These are phyloP conservation scores for Fusarium musae DNA, from an alignment of 2,329 filamentous ascomycete genomes.

Conservation along the genomic window DNA sequence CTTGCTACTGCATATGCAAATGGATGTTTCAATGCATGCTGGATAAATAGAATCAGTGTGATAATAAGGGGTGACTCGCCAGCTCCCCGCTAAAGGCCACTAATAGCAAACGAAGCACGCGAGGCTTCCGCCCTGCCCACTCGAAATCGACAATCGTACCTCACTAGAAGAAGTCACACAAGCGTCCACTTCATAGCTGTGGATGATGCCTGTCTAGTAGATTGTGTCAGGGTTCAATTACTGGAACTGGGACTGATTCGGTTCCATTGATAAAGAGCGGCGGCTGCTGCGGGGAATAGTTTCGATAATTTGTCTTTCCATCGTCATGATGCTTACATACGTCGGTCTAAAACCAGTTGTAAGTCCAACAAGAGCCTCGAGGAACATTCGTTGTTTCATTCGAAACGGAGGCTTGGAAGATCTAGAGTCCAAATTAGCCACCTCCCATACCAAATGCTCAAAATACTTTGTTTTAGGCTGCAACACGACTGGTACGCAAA, in stretches of 20 bases:
- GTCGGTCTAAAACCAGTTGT: constrained; percentile 1
- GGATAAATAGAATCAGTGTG: constrained; percentile 7
- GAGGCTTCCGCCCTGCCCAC: constrained; percentile 17
- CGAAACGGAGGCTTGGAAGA: constrained; percentile 7
- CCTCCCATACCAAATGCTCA: constrained; percentile 6
- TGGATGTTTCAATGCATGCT: background rate
- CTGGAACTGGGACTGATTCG: constrained; percentile 18
- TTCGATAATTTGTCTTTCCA: constrained; percentile 9
- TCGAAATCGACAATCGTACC: constrained; percentile 24
- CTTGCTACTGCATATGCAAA: constrained; percentile 1
- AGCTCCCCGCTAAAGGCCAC: constrained; percentile 27
- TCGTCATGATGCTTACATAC: background rate
- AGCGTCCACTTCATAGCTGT: constrained; percentile 29
- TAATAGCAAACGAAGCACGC: constrained; percentile 30
- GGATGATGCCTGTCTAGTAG: constrained; percentile 9
- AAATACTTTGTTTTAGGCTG: constrained; percentile 19
- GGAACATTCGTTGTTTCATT: constrained; percentile 13
- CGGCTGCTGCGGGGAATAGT: constrained; percentile 29
- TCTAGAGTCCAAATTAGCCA: constrained; percentile 18
- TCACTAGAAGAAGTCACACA: constrained; percentile 30
- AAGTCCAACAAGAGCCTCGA: background rate
- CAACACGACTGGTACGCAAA: constrained; percentile 33
- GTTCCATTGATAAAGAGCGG: constrained; percentile 15
- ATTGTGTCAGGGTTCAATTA: constrained; percentile 9
- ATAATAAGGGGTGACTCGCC: constrained; percentile 34